Evolutionary conservation across 768 basidiomycete species (phyloP), one percentile per base, ranked within the genome.

Genomic region (Mrakia frigida): DNA sequence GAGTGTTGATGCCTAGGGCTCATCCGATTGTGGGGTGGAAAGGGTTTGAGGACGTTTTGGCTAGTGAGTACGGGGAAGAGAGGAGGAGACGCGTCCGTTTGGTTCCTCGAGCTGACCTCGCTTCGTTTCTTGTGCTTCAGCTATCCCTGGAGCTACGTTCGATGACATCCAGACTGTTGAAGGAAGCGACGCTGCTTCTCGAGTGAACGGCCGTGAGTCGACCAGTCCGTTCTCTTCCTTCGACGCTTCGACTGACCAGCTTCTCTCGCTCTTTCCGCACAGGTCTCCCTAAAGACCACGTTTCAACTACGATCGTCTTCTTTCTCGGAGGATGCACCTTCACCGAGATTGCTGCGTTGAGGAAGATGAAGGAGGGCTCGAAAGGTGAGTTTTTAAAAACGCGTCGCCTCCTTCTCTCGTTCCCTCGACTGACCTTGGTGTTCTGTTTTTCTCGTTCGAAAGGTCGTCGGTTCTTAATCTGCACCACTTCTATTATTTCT

Each of bases 21-120:
- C 94, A 97, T 83, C 91, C 93, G 2, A 91, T 99, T 76, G 88
- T 91, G 13, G 96, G 96, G 3, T 99, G 96, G 95, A 96, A 92
- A 83, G 96, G 94, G 33, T 94, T 99, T 81, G 97, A 98, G 83
- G 96, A 98, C 80, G 88, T 92, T 21, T 82, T 97, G 31, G 87
- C 87, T 50, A 86, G 87, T 73, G 89, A 46, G 76, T 73, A 1
- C 2, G 28, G 21, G 21, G 25, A 28, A 10, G 10, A 3, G 53
- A 25, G 56, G 56, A 25, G 50, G 5, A 16, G 56, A 56, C 46
- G 56, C 56, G 56, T 56, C 25, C 56, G 13, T 33, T 50, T 74
- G 14, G 41, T n/a, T n/a, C n/a, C 28, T 61, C 25, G 56, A 25
- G 56, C 56, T 56, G 56, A 56, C 56, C n/a, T 74, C 11, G 59